Evolutionary conservation across 495 filamentous ascomycete genomes (phyloP).

Genomic region (Chaetomium fimeti): DNA sequence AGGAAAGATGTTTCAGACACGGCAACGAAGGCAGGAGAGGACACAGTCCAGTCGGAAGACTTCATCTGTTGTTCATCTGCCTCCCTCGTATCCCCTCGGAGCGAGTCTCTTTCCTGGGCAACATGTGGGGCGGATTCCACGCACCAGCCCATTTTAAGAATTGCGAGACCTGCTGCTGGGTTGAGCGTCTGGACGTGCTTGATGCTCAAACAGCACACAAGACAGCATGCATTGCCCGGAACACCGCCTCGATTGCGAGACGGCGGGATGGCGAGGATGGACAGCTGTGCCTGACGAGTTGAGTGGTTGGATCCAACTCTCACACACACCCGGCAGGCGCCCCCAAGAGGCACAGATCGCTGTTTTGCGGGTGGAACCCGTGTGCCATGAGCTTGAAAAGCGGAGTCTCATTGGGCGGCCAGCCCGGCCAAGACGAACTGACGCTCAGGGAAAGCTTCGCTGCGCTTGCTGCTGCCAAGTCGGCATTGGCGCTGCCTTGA

Average conservation of each 20-base stretch:
- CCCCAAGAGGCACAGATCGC: background rate
- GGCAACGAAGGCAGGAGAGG: background rate
- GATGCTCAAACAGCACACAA: background rate
- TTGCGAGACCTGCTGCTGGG: background rate
- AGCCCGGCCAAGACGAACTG: background rate
- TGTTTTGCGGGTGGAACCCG: background rate
- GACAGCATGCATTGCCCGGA: background rate
- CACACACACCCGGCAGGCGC: background rate
- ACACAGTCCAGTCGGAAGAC: background rate
- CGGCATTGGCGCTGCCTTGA: background rate
- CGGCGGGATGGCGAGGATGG: background rate
- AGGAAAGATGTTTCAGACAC: constrained; percentile 12
- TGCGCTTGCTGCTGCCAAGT: background rate
- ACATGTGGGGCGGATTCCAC: background rate
- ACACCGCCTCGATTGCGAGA: background rate
- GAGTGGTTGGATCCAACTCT: background rate
- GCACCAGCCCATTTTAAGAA: background rate
- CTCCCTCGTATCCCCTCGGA: background rate
- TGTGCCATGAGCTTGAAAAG: background rate
- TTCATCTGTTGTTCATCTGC: too few relatives aligned
- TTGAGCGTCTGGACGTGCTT: too few relatives aligned
- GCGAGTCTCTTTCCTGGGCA: background rate
- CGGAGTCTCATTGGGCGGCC: background rate
- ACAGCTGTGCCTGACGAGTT: background rate
- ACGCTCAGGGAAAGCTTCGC: background rate